Percentiles rank a stretch among this genome's conserved stretches.
phyloP scores from a whole-genome alignment of 352 stramenopile genomes.

The Pelagophyceae sp. region DNA sequence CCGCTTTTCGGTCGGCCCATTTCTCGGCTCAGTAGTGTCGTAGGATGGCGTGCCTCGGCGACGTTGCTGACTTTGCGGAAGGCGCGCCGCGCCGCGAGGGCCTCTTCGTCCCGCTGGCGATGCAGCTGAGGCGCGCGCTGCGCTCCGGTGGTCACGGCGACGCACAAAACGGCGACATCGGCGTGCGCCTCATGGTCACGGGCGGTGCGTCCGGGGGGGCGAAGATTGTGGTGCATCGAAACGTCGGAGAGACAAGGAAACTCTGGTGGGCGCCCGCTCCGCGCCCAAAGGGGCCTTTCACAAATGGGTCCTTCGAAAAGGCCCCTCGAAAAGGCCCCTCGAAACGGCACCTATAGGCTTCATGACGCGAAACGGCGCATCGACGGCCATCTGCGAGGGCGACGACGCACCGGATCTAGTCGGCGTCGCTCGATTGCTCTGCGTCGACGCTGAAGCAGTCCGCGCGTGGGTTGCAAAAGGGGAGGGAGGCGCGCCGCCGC shows the following conservation, averaged over 20 bases:
- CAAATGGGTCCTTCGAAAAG: too few species aligned
- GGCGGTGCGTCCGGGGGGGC: background rate
- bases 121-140: background rate
- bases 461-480: background rate
- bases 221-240: background rate
- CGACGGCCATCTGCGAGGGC: too few species aligned
- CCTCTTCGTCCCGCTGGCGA: background rate
- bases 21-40: too few species aligned
- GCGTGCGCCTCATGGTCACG: background rate
- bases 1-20: too few species aligned
- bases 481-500: background rate
- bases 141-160: too few species aligned
- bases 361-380: too few species aligned
- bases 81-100: background rate
- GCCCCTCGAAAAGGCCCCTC: too few species aligned
- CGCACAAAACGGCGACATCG: too few species aligned
- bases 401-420: background rate
- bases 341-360: too few species aligned
- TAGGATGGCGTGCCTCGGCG: slow-evolving; percentile 6
- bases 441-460: background rate
- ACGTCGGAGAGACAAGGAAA: background rate
- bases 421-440: background rate
- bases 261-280: too few species aligned
- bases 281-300: too few species aligned
- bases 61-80: background rate